Conservation (phyloP, 2,329 filamentous ascomycete genomes). For the Sporothrix sp. region DNA sequence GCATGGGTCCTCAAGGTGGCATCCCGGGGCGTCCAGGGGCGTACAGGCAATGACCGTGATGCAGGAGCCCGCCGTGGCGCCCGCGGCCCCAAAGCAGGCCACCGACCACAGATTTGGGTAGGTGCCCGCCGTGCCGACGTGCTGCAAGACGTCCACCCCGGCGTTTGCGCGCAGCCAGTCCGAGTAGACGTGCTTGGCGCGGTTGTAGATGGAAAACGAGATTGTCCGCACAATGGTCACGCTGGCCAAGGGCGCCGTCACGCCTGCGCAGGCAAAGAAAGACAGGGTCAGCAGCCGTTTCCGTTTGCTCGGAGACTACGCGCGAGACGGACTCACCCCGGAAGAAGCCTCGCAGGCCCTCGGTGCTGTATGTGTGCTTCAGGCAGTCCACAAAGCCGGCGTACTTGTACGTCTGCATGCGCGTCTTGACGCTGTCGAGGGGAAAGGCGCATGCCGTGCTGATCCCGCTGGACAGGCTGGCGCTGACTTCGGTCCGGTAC, state of each 20-base stretch:
- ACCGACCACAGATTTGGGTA: conserved; percentile 66
- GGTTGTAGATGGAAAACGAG: conserved; percentile 52
- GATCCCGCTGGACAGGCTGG: conserved; percentile 65
- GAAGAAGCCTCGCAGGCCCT: conserved; percentile 70
- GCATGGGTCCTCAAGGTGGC: no score
- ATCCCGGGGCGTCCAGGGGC: no score
- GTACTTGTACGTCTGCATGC: conserved; percentile 81
- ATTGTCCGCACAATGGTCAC: conserved; percentile 31
- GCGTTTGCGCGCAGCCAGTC: conserved; percentile 59
- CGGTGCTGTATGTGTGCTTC: conserved; percentile 62
- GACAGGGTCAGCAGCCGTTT: not conserved
- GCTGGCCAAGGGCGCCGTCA: conserved; percentile 64
- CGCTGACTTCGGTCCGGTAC: conserved; percentile 73
- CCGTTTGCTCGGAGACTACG: not conserved
- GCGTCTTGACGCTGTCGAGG: conserved; percentile 80
- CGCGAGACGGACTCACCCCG: conserved; percentile 46
- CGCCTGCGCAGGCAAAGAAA: conserved; percentile 37
- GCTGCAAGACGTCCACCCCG: conserved; percentile 59
- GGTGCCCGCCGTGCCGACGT: conserved; percentile 60
- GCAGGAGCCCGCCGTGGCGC: conserved; percentile 67
- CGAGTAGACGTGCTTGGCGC: conserved; percentile 63
- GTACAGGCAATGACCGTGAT: conserved; percentile 72
- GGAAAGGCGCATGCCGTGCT: conserved; percentile 76
- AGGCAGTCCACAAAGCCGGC: conserved; percentile 65
- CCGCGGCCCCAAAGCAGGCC: conserved; percentile 66